Base-by-base conservation (phyloP, 2,329 filamentous ascomycete genomes). In the Fusarium sp. region DNA sequence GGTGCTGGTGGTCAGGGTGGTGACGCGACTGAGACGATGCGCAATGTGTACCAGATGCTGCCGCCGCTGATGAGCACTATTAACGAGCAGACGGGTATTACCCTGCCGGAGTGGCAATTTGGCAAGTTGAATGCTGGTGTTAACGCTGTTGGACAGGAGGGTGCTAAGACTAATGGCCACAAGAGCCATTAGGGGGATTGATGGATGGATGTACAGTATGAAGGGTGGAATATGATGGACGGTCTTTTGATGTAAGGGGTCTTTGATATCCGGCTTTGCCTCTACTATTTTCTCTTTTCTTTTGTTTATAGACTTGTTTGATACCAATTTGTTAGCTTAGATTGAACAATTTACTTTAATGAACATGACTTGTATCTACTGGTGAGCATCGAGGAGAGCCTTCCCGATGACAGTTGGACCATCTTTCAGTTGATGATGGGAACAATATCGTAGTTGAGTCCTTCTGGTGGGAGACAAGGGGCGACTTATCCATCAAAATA, bases 61-160 rank as follows among this genome's bases (percentile, higher is more conserved):
- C 94, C 94, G 39, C 94, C 94, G 10, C 86, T 97, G 25, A 91
- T 97, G 83, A 90, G 88, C 15, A 97, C 94, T 0, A 95, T 97
- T 77, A 92, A 96, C 75, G 94, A 97, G 67, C 94, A 97, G 85
- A 97, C 94, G 0, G 94, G 94, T 1, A 94, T 97, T 77, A 87
- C 88, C 2, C 89, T 95, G 11, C 94, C 94, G 3, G 89, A 88
- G 76, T 97, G 94, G 94, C 88, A 91, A 79, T 90, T 90, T 78
- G 89, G 89, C 1, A 80, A 78, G 62, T 69, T 84, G 62, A 81
- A 81, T 21, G 82, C 82, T 11, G 79, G 76, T 9, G 76, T 80
- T 35, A 73, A 79, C 29, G 81, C 80, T n/a, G 76, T 82, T 63
- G 63, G 74, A 51, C 61, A 75, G 45, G 76, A 77, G 63, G 56